Conservation (phyloP, 805 yeast species). For the Kodamaea neixiangensis region DNA sequence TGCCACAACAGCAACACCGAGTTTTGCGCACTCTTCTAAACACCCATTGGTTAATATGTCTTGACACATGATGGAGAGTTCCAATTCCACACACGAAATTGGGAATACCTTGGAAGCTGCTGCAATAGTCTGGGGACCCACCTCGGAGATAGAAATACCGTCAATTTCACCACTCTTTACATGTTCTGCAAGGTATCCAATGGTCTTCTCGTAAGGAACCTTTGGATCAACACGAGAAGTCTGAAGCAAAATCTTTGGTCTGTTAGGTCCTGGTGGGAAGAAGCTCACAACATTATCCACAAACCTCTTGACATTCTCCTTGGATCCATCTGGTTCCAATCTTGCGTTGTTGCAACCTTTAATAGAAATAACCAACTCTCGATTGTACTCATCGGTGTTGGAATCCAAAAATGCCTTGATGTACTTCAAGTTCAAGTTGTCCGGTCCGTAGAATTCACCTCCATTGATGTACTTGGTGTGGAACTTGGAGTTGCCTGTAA, state of each 20-base stretch:
- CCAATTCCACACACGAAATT: conserved; percentile 73
- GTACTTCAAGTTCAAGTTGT: conserved; percentile 53
- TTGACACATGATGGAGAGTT: conserved; percentile 66
- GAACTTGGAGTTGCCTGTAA: conserved; percentile 45
- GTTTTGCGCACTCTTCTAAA: conserved; percentile 56
- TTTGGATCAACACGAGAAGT: conserved; percentile 67
- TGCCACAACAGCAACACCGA: conserved; percentile 67
- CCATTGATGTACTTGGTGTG: conserved; percentile 62
- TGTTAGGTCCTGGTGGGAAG: conserved; percentile 30
- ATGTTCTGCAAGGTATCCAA: conserved; percentile 55
- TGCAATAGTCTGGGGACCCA: conserved; percentile 57
- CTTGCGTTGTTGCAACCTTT: conserved; percentile 59
- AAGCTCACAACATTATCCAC: conserved; percentile 44
- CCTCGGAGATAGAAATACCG: conserved; percentile 77
- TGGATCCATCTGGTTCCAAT: conserved; percentile 50
- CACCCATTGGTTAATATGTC: conserved; percentile 66
- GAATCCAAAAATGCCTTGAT: conserved; percentile 55
- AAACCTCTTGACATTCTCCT: conserved; percentile 47
- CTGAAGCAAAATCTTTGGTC: conserved; percentile 53
- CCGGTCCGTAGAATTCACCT: conserved; percentile 76
- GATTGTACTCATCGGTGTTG: conserved; percentile 55
- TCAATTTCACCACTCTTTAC: conserved; percentile 66
- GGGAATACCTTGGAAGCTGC: conserved; percentile 59
- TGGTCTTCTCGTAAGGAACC: conserved; percentile 59
- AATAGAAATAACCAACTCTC: conserved; percentile 57